Percentiles rank a stretch among this genome's conserved stretches.
phyloP scores from a whole-genome alignment of 305 asterid species.

The Solanum hybrid region DNA sequence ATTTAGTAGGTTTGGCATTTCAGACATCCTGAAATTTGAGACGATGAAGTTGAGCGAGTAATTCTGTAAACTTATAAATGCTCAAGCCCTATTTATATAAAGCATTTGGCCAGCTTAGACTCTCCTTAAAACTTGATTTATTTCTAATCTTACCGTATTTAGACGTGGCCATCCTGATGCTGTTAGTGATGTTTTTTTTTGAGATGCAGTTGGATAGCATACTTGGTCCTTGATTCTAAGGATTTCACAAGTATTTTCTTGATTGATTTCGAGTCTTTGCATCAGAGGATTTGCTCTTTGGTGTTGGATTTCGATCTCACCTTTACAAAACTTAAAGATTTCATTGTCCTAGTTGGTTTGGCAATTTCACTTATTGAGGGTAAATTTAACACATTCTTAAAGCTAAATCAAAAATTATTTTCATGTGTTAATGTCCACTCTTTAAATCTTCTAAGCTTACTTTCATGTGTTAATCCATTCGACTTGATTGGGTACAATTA shows the following conservation, averaged over 20 bases:
- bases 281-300: neutral
- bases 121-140: neutral
- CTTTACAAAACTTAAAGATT: neutral
- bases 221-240: neutral
- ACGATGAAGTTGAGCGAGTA: neutral
- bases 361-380: neutral
- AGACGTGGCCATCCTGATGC: neutral
- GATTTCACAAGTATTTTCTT: neutral
- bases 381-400: neutral
- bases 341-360: neutral
- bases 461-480: neutral
- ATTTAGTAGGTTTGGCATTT: neutral
- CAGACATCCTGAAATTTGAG: constrained; percentile 1
- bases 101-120: neutral
- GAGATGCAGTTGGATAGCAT: neutral
- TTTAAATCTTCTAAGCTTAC: neutral
- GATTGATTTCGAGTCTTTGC: neutral
- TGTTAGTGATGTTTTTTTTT: neutral
- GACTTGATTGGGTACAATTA: neutral
- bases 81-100: neutral
- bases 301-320: neutral
- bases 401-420: neutral
- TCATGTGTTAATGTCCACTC: neutral
- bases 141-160: neutral
- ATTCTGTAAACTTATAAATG: neutral